These are phyloP conservation scores for Penicillium fimorum DNA, from an alignment of 495 filamentous ascomycete species.

Conservation along the genomic window DNA sequence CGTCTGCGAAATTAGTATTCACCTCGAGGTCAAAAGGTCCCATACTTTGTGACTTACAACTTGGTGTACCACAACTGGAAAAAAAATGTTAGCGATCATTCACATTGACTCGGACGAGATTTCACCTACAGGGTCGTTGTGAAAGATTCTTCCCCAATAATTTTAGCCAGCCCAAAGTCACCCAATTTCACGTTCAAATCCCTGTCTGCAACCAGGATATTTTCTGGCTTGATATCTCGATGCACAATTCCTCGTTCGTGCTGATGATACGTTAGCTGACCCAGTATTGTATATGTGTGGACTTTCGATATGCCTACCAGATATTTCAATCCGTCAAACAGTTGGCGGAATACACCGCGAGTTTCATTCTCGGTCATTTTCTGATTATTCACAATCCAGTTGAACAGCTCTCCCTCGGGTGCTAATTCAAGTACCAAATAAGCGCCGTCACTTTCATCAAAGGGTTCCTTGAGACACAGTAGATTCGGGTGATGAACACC, in stretches of 20 bases:
- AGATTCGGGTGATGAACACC: slow-evolving; percentile 94
- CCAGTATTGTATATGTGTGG: background rate
- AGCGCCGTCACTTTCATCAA: slow-evolving; percentile 85
- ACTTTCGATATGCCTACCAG: slow-evolving; percentile 58
- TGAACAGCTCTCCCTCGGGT: slow-evolving; percentile 91
- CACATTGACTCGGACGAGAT: background rate
- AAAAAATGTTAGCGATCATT: slow-evolving; percentile 12
- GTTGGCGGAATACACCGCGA: slow-evolving; percentile 81
- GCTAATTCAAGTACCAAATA: slow-evolving; percentile 93
- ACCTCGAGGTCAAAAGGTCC: background rate
- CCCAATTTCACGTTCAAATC: slow-evolving; percentile 86
- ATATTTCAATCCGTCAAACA: slow-evolving; percentile 94
- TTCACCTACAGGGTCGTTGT: slow-evolving; percentile 79
- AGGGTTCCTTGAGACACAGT: slow-evolving; percentile 91
- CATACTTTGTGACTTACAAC: slow-evolving; percentile 54
- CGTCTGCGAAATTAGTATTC: slow-evolving; percentile 56
- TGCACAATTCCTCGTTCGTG: slow-evolving; percentile 98
- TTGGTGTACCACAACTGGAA: slow-evolving; percentile 82
- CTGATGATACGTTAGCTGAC: slow-evolving; percentile 51
- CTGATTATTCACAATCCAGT: slow-evolving; percentile 82
- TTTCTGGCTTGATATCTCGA: slow-evolving; percentile 98
- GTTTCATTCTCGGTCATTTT: slow-evolving; percentile 83
- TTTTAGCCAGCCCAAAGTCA: slow-evolving; percentile 97
- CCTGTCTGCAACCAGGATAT: slow-evolving; percentile 86
- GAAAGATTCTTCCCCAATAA: slow-evolving; percentile 97